These are phyloP conservation scores for Neopestalotiopsis clavispora DNA, from an alignment of 2,329 filamentous ascomycete genomes.

Conservation along the genomic window DNA sequence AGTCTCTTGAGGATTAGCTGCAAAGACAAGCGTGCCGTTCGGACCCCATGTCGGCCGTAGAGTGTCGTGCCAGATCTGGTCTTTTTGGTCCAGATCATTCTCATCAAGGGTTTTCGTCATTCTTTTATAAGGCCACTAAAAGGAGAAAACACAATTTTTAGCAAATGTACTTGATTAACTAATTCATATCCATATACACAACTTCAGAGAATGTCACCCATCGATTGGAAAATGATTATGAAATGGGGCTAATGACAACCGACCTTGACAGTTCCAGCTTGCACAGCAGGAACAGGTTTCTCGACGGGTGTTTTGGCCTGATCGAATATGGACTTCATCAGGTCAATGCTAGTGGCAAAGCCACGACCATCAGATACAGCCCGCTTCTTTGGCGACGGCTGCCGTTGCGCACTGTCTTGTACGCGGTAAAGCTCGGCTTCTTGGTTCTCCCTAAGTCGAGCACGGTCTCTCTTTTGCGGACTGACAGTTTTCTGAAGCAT, in stretches of 20 bases:
- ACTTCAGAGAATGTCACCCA: constrained; percentile 12
- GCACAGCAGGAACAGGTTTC: constrained; percentile 55
- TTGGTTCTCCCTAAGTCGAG: constrained; percentile 66
- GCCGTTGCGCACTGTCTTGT: constrained; percentile 33
- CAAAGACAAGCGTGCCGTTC: constrained; percentile 73
- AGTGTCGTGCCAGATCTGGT: constrained; percentile 72
- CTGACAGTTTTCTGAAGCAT: constrained; percentile 94
- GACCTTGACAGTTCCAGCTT: constrained; percentile 80
- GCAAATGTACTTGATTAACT: constrained; percentile 41
- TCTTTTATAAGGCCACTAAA: constrained; percentile 87
- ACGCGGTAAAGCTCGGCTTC: constrained; percentile 62
- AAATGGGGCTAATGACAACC: constrained; percentile 58
- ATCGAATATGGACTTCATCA: constrained; percentile 94
- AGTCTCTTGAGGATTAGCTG: constrained; percentile 44
- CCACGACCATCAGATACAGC: constrained; percentile 59
- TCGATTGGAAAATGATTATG: constrained; percentile 19
- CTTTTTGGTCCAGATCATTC: constrained; percentile 63
- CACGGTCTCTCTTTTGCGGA: constrained; percentile 89
- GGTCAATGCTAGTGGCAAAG: constrained; percentile 87
- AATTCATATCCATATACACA: constrained; percentile 41
- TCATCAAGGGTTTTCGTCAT: constrained; percentile 70
- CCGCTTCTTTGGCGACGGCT: constrained; percentile 39
- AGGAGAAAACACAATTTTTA: constrained; percentile 47
- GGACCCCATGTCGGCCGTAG: constrained; percentile 82
- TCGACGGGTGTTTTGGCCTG: constrained; percentile 65